Evolutionary conservation across 2,329 filamentous ascomycete species (phyloP).

Genomic region (Venturia asperata): DNA sequence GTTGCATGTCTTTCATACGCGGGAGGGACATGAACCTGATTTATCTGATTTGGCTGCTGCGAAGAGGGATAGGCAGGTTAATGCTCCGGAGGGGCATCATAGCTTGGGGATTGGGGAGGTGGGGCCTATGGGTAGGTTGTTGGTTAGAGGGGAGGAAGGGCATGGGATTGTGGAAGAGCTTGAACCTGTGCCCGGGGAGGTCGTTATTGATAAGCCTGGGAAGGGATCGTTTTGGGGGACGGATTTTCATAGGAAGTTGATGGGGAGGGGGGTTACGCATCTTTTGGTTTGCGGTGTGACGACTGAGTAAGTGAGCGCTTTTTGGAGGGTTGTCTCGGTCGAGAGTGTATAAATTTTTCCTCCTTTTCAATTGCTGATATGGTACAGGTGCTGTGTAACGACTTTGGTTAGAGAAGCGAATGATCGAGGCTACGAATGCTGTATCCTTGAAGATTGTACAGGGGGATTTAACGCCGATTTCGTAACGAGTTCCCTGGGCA

Average conservation of each 20-base stretch:
- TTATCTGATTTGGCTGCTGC: conserved; percentile 2
- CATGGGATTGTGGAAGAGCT: conserved; percentile 19
- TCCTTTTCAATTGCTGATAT: not conserved
- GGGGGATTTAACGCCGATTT: conserved; percentile 38
- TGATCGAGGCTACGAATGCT: conserved; percentile 50
- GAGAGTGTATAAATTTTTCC: not conserved
- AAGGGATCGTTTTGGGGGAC: not conserved
- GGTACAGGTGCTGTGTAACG: conserved; percentile 40
- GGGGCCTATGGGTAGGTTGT: conserved; percentile 8
- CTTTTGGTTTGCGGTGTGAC: not conserved
- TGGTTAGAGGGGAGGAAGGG: not conserved
- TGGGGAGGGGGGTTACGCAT: not conserved
- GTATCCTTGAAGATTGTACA: conserved; percentile 43
- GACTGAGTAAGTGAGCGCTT: not conserved
- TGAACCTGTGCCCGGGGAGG: not conserved
- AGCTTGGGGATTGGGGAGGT: conserved; percentile 22
- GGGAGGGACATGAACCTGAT: conserved; percentile 15
- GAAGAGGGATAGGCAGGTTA: conserved; percentile 5
- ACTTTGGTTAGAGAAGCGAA: conserved; percentile 47
- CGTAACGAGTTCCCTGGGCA: conserved; percentile 38
- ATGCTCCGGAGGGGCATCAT: conserved; percentile 6
- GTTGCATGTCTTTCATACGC: conserved; percentile 7
- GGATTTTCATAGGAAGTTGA: conserved; percentile 6
- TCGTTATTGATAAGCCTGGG: conserved; percentile 1
- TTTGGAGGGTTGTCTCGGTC: not conserved